Evolutionary conservation across 2,329 filamentous ascomycete genomes (phyloP).

Genomic region (Trichoderma sp.): DNA sequence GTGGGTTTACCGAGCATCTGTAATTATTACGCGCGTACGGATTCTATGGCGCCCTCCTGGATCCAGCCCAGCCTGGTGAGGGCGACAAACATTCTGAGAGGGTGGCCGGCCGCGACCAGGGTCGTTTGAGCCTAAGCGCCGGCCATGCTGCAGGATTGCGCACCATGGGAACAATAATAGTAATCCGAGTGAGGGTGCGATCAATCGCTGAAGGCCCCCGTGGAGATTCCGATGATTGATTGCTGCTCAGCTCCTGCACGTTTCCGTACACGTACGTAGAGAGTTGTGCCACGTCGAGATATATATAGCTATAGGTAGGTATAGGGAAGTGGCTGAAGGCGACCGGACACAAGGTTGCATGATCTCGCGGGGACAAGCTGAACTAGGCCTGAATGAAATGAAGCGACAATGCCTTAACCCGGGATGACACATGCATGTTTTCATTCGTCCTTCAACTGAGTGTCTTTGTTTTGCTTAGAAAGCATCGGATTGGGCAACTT

Average conservation of each 20-base stretch:
- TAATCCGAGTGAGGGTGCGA: neutral
- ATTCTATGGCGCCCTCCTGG: neutral
- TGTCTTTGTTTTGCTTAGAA: neutral
- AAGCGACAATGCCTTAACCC: neutral
- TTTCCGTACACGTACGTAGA: neutral
- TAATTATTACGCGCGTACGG: neutral
- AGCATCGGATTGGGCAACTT: neutral
- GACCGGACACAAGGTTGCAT: neutral
- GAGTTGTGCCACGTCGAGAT: neutral
- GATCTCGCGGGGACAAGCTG: neutral
- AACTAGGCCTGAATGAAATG: neutral
- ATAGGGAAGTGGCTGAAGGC: neutral
- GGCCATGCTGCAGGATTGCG: neutral
- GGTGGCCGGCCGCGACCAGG: conserved; percentile 12
- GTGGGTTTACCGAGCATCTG: neutral
- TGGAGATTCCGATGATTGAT: neutral
- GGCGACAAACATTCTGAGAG: neutral
- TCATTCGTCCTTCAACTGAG: neutral
- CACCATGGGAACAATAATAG: no score
- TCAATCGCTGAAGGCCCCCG: neutral
- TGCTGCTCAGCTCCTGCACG: neutral
- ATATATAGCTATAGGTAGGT: neutral
- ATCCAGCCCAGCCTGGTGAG: conserved; percentile 2
- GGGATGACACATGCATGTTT: neutral
- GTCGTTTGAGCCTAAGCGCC: conserved; percentile 16